A percentile compares a stretch with the other conserved stretches of the same genome.
These are phyloP conservation scores for Aspergillus sojae DNA, from an alignment of 2,329 filamentous ascomycete species.

Conservation along the genomic window DNA sequence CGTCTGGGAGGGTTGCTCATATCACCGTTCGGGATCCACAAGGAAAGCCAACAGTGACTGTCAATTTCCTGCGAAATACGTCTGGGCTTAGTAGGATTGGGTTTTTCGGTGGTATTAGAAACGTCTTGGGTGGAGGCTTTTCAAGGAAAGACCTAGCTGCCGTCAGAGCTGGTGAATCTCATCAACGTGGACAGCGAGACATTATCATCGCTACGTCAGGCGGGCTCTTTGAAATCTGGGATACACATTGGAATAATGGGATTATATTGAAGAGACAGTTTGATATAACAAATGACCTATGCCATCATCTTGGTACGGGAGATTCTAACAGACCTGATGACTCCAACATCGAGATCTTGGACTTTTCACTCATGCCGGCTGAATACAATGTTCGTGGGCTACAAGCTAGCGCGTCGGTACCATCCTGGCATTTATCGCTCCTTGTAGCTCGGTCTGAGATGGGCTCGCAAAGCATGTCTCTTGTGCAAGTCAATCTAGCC, in stretches of 20 bases:
- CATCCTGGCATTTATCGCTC: slow-evolving; percentile 58
- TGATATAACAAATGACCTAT: slow-evolving; percentile 68
- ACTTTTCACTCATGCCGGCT: slow-evolving; percentile 67
- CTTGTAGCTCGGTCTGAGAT: slow-evolving; percentile 58
- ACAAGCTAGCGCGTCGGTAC: slow-evolving; percentile 50
- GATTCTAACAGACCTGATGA: slow-evolving; percentile 55
- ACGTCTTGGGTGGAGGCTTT: slow-evolving; percentile 70
- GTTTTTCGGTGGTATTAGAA: slow-evolving; percentile 79
- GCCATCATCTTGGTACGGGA: slow-evolving; percentile 62
- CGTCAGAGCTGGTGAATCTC: slow-evolving; percentile 71
- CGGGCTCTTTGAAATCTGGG: slow-evolving; percentile 82
- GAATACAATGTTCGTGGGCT: slow-evolving; percentile 46
- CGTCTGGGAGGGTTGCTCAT: slow-evolving; percentile 82
- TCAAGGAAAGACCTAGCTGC: slow-evolving; percentile 79
- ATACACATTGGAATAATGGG: slow-evolving; percentile 83
- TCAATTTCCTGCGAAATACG: slow-evolving; percentile 72
- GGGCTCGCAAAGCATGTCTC: slow-evolving; percentile 64
- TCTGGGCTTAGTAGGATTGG: slow-evolving; percentile 57
- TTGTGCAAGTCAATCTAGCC: slow-evolving; percentile 71
- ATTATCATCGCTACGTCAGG: slow-evolving; percentile 77
- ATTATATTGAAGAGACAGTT: slow-evolving; percentile 73
- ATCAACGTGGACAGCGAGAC: slow-evolving; percentile 79
- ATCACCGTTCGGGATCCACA: slow-evolving; percentile 83
- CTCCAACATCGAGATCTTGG: slow-evolving; percentile 72
- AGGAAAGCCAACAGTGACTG: slow-evolving; percentile 77